Percentiles rank a stretch among this genome's conserved stretches.
phyloP scores from a whole-genome alignment of 75 land plant species.

The Cunninghamia lanceolata region DNA sequence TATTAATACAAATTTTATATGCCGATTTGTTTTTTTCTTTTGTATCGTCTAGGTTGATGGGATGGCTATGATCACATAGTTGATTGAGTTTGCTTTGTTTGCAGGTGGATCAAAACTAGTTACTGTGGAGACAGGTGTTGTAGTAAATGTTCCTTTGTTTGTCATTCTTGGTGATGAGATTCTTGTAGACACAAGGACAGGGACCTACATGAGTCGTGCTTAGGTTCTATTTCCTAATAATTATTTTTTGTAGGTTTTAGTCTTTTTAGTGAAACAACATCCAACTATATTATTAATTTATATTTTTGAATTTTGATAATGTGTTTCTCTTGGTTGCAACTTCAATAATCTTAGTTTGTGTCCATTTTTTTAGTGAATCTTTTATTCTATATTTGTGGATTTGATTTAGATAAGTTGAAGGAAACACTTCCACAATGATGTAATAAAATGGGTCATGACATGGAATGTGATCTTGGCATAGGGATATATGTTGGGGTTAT shows the following conservation, averaged over 20 bases:
- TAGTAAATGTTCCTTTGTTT: slow-evolving; percentile 86
- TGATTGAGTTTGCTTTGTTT: slow-evolving; percentile 7
- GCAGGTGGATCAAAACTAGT: slow-evolving; percentile 92
- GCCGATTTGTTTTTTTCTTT: background rate
- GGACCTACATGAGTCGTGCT: slow-evolving; percentile 66
- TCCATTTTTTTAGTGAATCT: too few relatives aligned
- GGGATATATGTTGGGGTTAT: too few relatives aligned
- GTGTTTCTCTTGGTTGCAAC: too few relatives aligned
- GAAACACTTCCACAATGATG: too few relatives aligned
- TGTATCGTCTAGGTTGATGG: background rate
- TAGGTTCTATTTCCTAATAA: slow-evolving; percentile 6
- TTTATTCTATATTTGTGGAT: too few relatives aligned
- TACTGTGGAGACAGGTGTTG: slow-evolving; percentile 85
- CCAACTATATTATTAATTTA: too few relatives aligned
- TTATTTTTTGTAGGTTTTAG: background rate
- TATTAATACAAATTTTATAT: background rate
- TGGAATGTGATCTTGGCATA: too few relatives aligned
- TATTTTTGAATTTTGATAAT: too few relatives aligned
- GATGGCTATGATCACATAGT: background rate
- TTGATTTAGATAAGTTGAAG: too few relatives aligned
- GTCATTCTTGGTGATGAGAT: slow-evolving; percentile 66
- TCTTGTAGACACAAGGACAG: slow-evolving; percentile 81
- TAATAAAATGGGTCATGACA: too few relatives aligned
- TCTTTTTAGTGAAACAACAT: too few relatives aligned
- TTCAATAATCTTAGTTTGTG: too few relatives aligned